These are phyloP conservation scores for Ophiostoma triangulosporum DNA, from an alignment of 2,329 filamentous ascomycete species.

Conservation along the genomic window DNA sequence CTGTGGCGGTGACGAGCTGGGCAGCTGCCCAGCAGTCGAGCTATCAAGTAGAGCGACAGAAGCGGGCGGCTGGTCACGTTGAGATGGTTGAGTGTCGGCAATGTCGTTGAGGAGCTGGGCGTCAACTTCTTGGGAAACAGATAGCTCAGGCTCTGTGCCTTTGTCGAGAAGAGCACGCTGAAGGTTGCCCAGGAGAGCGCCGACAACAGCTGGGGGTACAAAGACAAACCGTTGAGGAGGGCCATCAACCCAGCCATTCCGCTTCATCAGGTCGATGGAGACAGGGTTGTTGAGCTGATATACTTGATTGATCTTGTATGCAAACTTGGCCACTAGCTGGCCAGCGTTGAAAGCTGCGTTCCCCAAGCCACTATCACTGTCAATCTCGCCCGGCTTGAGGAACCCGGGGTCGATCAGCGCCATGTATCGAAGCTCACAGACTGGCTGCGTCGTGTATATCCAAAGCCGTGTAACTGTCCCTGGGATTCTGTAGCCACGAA, in stretches of 20 bases:
- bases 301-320: slow-evolving; percentile 41
- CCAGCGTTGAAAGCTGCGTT: slow-evolving; percentile 38
- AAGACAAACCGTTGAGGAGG: slow-evolving; percentile 37
- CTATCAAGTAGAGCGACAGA: background rate
- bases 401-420: slow-evolving; percentile 35
- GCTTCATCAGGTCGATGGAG: slow-evolving; percentile 34
- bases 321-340: slow-evolving; percentile 25
- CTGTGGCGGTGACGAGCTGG: background rate
- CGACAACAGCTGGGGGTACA: slow-evolving; percentile 42
- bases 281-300: slow-evolving; percentile 51
- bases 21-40: background rate
- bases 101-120: slow-evolving; percentile 36
- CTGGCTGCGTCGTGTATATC: slow-evolving; percentile 40
- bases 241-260: slow-evolving; percentile 39
- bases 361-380: slow-evolving; percentile 30
- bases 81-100: slow-evolving; percentile 8
- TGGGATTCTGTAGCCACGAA: slow-evolving; percentile 42
- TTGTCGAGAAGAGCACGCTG: slow-evolving; percentile 34
- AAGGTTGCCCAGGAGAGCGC: slow-evolving; percentile 44
- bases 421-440: slow-evolving; percentile 43
- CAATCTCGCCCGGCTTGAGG: slow-evolving; percentile 32
- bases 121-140: slow-evolving; percentile 38
- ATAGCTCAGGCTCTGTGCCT: slow-evolving; percentile 13
- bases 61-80: background rate
- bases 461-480: slow-evolving; percentile 44